Percentiles rank a stretch among this genome's conserved stretches.
phyloP scores from a whole-genome alignment of 495 filamentous ascomycete species.

The Neurospora sp. region DNA sequence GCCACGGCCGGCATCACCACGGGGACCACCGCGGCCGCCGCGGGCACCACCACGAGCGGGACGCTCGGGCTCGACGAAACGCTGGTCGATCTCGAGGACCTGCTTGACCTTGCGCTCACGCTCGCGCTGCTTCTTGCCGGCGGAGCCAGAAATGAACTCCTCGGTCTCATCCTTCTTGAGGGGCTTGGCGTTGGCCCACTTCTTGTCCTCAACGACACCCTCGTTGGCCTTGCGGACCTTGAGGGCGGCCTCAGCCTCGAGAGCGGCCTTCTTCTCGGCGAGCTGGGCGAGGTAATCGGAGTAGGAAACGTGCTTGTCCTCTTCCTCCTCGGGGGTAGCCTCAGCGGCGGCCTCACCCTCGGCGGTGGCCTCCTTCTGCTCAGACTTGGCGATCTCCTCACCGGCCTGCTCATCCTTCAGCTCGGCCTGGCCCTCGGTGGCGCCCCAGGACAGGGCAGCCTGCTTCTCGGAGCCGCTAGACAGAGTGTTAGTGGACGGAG shows the following conservation, averaged over 20 bases:
- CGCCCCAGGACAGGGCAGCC: slow-evolving; percentile 84
- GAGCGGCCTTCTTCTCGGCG: slow-evolving; percentile 68
- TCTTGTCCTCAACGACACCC: slow-evolving; percentile 73
- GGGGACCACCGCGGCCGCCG: slow-evolving; percentile 40
- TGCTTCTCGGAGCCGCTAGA: slow-evolving; percentile 75
- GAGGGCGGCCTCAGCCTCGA: slow-evolving; percentile 47
- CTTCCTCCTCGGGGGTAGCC: slow-evolving; percentile 49
- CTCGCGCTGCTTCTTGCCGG: slow-evolving; percentile 75
- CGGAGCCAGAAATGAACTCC: slow-evolving; percentile 62
- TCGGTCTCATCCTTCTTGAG: slow-evolving; percentile 64
- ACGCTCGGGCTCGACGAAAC: slow-evolving; percentile 57
- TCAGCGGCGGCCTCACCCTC: slow-evolving; percentile 27
- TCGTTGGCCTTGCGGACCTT: slow-evolving; percentile 83
- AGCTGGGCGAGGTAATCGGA: slow-evolving; percentile 79
- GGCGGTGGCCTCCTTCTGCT: slow-evolving; percentile 50
- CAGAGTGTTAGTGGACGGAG: slow-evolving; percentile 10
- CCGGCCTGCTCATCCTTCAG: slow-evolving; percentile 82
- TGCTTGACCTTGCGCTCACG: slow-evolving; percentile 91
- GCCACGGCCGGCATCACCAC: slow-evolving; percentile 42
- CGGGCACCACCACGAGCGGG: slow-evolving; percentile 43
- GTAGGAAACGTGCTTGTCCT: slow-evolving; percentile 83
- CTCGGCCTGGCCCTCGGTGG: slow-evolving; percentile 64
- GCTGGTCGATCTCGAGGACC: slow-evolving; percentile 74
- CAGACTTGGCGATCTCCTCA: slow-evolving; percentile 73
- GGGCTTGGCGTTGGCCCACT: slow-evolving; percentile 81